phyloP scores from a whole-genome alignment of 108 stramenopile species.

The Discostella stelligeroides region DNA sequence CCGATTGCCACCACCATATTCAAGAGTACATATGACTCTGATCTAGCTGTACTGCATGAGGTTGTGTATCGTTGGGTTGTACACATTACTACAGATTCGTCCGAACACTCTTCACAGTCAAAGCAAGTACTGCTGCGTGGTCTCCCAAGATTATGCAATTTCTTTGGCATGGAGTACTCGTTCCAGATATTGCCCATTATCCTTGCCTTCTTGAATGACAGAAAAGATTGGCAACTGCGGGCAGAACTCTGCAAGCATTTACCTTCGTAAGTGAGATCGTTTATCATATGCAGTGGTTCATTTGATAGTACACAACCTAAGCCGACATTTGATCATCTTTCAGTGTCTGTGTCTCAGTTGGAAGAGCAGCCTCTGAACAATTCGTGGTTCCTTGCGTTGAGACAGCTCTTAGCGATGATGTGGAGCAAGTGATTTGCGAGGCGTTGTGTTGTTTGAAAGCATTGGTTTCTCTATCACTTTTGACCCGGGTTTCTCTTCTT shows the following conservation, averaged over 20 bases:
- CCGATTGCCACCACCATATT: conserved; percentile 47
- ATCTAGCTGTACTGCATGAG: conserved; percentile 77
- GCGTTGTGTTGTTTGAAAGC: conserved; percentile 72
- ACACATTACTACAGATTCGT: conserved; percentile 85
- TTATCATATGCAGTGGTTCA: neutral
- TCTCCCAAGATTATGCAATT: conserved; percentile 86
- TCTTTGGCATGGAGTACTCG: conserved; percentile 91
- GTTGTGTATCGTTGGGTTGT: conserved; percentile 87
- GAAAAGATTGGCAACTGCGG: conserved; percentile 93
- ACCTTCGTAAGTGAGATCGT: conserved; percentile 50
- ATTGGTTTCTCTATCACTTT: conserved; percentile 63
- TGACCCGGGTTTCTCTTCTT: conserved; percentile 62
- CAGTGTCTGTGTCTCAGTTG: conserved; percentile 87
- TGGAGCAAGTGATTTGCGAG: conserved; percentile 80
- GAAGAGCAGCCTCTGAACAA: conserved; percentile 88
- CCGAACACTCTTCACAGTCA: conserved; percentile 77
- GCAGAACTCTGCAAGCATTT: conserved; percentile 86
- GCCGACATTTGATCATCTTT: neutral
- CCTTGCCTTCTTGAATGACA: conserved; percentile 92
- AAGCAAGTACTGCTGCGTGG: conserved; percentile 86
- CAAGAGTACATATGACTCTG: conserved; percentile 73
- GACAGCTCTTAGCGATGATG: conserved; percentile 88
- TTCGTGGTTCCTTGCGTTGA: conserved; percentile 96
- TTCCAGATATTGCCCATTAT: conserved; percentile 91
- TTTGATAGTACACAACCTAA: too few species aligned